Conservation (phyloP, 1,284 basidiomycete genomes). For the Pascua guehoae region DNA sequence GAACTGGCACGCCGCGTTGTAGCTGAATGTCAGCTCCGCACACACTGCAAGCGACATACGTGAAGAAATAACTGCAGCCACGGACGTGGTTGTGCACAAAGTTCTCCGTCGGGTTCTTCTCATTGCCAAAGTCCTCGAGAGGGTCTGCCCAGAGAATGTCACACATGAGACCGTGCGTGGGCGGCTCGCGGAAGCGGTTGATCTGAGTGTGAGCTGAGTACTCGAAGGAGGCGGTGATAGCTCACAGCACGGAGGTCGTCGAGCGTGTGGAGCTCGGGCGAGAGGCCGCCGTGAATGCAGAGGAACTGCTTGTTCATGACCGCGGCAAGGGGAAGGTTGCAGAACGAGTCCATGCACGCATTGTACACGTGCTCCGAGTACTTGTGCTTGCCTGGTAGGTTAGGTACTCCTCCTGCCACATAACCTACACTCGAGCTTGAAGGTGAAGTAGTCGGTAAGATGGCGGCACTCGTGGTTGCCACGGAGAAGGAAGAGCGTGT, state of each 20-base stretch:
- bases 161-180: constrained; percentile 90
- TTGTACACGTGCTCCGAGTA: constrained; percentile 88
- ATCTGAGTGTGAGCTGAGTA: constrained; percentile 55
- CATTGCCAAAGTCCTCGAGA: constrained; percentile 86
- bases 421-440: constrained; percentile 83
- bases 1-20: constrained; percentile 89
- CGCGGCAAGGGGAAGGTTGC: constrained; percentile 83
- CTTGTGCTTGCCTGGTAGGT: constrained; percentile 79
- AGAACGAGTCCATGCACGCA: constrained; percentile 90
- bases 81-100: constrained; percentile 91
- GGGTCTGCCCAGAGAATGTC: constrained; percentile 95
- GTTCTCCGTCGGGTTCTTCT: constrained; percentile 72
- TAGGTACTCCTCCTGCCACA: not conserved
- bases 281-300: constrained; percentile 90
- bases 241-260: constrained; percentile 77
- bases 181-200: constrained; percentile 91
- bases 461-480: constrained; percentile 98
- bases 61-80: constrained; percentile 82
- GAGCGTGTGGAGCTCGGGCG: constrained; percentile 82
- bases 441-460: constrained; percentile 94
- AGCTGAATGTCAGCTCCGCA: constrained; percentile 62
- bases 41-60: no score
- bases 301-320: constrained; percentile 98
- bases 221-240: constrained; percentile 8
- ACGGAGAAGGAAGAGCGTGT: constrained; percentile 81